Conservation (phyloP, 1,284 basidiomycete genomes). For the Tilletia walkeri region DNA sequence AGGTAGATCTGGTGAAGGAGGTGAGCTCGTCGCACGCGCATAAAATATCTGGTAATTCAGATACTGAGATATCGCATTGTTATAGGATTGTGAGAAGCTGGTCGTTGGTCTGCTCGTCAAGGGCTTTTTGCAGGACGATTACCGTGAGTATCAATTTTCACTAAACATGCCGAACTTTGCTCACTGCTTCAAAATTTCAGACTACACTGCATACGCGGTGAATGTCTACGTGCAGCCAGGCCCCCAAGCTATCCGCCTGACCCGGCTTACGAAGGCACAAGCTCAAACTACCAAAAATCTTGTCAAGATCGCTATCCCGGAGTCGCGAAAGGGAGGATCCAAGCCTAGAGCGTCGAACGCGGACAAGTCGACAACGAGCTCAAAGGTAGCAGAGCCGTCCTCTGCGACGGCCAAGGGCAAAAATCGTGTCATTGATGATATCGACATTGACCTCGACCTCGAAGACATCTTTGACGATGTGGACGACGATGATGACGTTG, state of each 20-base stretch:
- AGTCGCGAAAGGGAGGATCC: neutral
- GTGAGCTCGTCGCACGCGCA: constrained; percentile 14
- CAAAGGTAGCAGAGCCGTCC: too few species aligned
- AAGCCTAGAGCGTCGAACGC: neutral
- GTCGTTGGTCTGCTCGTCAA: constrained; percentile 40
- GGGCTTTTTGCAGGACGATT: constrained; percentile 37
- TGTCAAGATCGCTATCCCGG: neutral
- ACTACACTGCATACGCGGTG: constrained; percentile 42
- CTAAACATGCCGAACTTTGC: too few species aligned
- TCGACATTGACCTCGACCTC: too few species aligned
- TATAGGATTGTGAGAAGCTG: constrained; percentile 34
- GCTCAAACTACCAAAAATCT: neutral
- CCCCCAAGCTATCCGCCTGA: constrained; percentile 13
- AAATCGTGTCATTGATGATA: too few species aligned
- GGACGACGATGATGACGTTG: too few species aligned
- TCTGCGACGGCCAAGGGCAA: too few species aligned
- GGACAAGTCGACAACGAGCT: neutral
- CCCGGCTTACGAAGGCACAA: neutral
- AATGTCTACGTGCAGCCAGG: constrained; percentile 44
- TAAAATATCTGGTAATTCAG: neutral
- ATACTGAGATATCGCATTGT: constrained; percentile 12
- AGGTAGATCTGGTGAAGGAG: constrained; percentile 36
- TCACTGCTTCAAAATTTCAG: too few species aligned
- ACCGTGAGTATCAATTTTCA: constrained; percentile 13
- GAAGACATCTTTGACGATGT: too few species aligned